Evolutionary conservation across 164 flowering plant species (phyloP).

Genomic region (Cinnamomum micranthum): DNA sequence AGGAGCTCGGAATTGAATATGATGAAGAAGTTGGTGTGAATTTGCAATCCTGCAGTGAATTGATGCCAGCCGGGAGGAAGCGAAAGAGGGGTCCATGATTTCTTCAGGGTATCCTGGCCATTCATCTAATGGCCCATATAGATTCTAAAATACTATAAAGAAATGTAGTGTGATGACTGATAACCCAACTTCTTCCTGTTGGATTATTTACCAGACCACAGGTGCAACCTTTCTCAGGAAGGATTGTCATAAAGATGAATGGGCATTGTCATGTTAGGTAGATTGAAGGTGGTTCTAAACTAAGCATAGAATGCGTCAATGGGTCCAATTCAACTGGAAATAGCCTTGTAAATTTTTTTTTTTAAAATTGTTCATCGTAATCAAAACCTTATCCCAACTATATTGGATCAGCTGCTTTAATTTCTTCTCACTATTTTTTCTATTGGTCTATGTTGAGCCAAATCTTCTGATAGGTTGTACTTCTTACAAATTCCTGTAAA

Average conservation of each 20-base stretch:
- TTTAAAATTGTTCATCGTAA: too few species aligned
- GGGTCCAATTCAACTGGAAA: too few species aligned
- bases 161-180: slow-evolving; percentile 2
- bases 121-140: not conserved
- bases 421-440: too few species aligned
- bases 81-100: slow-evolving; percentile 37
- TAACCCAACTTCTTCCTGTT: slow-evolving; percentile 2
- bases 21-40: slow-evolving; percentile 86
- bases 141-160: slow-evolving; percentile 1
- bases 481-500: too few species aligned
- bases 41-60: slow-evolving; percentile 57
- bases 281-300: not conserved
- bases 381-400: too few species aligned
- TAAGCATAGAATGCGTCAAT: too few species aligned
- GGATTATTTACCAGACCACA: slow-evolving; percentile 2
- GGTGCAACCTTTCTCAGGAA: not conserved
- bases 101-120: not conserved
- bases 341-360: too few species aligned
- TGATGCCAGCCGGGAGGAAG: slow-evolving; percentile 50
- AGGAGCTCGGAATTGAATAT: slow-evolving; percentile 84
- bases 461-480: too few species aligned
- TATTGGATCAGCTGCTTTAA: too few species aligned
- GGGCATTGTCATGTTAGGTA: not conserved
- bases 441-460: too few species aligned
- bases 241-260: not conserved